A percentile compares a stretch with the other conserved stretches of the same genome.
Conservation (phyloP, 2,329 filamentous ascomycete species). For the Ceratocystis harringtonii region DNA sequence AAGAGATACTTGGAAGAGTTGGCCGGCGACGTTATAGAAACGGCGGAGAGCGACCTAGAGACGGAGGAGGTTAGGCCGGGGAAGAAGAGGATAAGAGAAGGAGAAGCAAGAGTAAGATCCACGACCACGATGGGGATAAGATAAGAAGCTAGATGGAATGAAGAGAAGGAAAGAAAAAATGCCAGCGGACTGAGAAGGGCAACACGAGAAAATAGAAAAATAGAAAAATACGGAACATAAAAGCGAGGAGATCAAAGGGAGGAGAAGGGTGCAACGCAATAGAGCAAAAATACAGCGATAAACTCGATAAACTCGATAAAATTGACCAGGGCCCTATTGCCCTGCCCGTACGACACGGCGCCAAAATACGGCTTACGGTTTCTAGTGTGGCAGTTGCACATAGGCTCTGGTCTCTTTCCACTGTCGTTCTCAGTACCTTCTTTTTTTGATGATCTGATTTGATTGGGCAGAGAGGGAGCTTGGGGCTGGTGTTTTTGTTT, state of each 20-base stretch:
- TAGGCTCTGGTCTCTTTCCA: neutral
- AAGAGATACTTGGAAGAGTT: neutral
- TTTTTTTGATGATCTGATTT: neutral
- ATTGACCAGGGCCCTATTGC: neutral
- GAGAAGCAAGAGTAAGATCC: neutral
- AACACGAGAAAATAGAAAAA: neutral
- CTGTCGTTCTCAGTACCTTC: neutral
- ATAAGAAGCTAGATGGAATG: neutral
- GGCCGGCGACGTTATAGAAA: neutral
- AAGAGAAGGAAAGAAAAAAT: neutral
- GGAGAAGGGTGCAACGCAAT: neutral
- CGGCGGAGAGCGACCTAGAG: neutral
- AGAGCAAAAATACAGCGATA: neutral
- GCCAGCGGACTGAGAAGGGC: too few species aligned
- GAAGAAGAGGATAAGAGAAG: conserved; percentile 3
- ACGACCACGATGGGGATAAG: neutral
- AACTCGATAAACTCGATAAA: neutral
- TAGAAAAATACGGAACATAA: neutral
- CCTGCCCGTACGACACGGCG: neutral
- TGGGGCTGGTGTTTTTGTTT: neutral
- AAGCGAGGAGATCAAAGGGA: neutral
- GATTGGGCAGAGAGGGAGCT: neutral
- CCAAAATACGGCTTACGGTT: neutral
- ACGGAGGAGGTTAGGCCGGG: too few species aligned
- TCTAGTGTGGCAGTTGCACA: neutral